Conservation (phyloP, 2,329 filamentous ascomycete species). For the Gyromitra esculenta region DNA sequence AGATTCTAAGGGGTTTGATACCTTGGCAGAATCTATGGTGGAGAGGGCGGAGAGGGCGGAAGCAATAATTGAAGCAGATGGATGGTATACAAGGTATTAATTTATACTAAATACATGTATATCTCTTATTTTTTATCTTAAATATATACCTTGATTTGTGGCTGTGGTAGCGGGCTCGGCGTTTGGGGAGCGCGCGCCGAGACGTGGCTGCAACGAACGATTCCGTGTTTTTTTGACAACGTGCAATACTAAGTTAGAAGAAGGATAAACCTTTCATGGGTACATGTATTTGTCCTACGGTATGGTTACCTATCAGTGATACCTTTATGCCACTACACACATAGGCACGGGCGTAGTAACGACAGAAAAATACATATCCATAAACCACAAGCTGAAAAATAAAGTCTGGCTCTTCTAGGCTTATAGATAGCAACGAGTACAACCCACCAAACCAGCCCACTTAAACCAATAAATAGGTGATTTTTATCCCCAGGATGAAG, state of each 20-base stretch:
- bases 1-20: neutral
- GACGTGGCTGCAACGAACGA: neutral
- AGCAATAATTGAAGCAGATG: neutral
- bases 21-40: neutral
- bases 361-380: too few relatives aligned
- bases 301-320: too few relatives aligned
- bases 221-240: neutral
- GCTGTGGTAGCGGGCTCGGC: neutral
- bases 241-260: neutral
- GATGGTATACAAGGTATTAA: slow-evolving; percentile 6
- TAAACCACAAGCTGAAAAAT: too few relatives aligned
- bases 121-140: neutral
- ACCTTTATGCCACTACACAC: too few relatives aligned
- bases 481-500: too few relatives aligned
- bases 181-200: neutral
- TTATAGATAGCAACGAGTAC: too few relatives aligned
- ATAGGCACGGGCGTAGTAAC: too few relatives aligned
- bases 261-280: neutral
- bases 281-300: too few relatives aligned
- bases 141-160: neutral
- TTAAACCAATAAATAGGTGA: too few relatives aligned
- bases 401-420: too few relatives aligned
- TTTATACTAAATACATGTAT: neutral
- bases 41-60: neutral
- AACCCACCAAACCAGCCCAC: too few relatives aligned